Evolutionary conservation across 345 rosid species (phyloP).

Genomic region (Salix exigua): DNA sequence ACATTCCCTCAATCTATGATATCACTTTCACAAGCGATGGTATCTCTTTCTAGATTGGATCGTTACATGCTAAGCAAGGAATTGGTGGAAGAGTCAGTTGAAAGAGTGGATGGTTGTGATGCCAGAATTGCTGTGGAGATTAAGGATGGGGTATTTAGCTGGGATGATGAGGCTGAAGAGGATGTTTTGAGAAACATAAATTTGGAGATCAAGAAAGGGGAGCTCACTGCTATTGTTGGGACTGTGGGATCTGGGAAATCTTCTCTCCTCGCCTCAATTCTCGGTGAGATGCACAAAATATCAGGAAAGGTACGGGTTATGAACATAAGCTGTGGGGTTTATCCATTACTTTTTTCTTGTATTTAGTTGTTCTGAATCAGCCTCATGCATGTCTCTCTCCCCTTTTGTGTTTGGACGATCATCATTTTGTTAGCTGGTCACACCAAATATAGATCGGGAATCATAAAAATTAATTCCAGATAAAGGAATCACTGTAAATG

Average conservation of each 20-base stretch:
- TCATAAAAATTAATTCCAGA: not conserved
- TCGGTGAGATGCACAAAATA: slow-evolving; percentile 91
- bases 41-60: slow-evolving; percentile 78
- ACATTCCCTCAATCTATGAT: slow-evolving; percentile 89
- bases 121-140: slow-evolving; percentile 60
- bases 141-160: slow-evolving; percentile 60
- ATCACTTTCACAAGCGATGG: slow-evolving; percentile 86
- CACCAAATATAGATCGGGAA: not conserved
- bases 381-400: not conserved
- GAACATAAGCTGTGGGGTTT: slow-evolving; percentile 1
- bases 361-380: not conserved
- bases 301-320: slow-evolving; percentile 56
- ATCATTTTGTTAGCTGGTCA: not conserved
- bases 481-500: not conserved
- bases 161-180: slow-evolving; percentile 74
- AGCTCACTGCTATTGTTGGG: slow-evolving; percentile 83
- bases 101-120: slow-evolving; percentile 51
- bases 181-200: slow-evolving; percentile 55
- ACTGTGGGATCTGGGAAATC: slow-evolving; percentile 94
- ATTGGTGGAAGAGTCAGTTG: slow-evolving; percentile 52
- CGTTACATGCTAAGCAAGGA: slow-evolving; percentile 76
- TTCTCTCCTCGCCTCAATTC: slow-evolving; percentile 75
- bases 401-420: not conserved
- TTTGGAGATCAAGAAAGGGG: slow-evolving; percentile 63
- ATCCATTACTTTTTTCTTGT: not conserved